Base-by-base conservation (phyloP, 2,329 filamentous ascomycete genomes). In the Ophiostoma piceae region DNA sequence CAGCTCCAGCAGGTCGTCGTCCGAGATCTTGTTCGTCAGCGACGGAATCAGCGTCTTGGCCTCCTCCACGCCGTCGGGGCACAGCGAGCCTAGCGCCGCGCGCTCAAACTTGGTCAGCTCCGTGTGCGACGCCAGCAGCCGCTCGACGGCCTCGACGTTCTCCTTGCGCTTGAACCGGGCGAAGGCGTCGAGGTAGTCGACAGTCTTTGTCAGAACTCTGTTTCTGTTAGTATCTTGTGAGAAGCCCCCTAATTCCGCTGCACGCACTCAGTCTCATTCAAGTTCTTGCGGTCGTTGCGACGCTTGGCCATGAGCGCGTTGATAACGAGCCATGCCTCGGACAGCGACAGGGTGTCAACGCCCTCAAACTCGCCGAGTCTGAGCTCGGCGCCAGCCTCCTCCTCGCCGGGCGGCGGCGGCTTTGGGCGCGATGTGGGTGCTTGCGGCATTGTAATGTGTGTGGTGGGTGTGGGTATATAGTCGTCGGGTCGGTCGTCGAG, bases 31-130 rank as follows among this genome's bases (percentile, higher is more conserved):
- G 79, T 93, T 89, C 75, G 89, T 85, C 67, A 99, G 80, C 70
- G 87, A 97, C 0, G 95, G 96, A 73, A 99, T 96, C 71, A 99
- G 85, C 9, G 92, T 97, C 82, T 97, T 97, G 72, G 95, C 95
- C 81, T 99, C 96, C 77, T 99, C 95, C 71, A 92, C 90, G 64
- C 89, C 90, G 76, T 96, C 94, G 78, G 94, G 97, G 80, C 93
- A 97, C 54, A 99, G 84, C 41, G 92, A 96, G 43, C 93, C 94
- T 73, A 98, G 84, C 81, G 97, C 92, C 64, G 92, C 94, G 76
- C 92, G 88, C 85, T 99, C 95, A 78, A 98, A 98, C 79, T 93
- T 91, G 76, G 92, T 91, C 75, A 99, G 83, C 78, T 92, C 88
- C 73, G 88, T 87, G 77, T 92, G 90, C 71, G 90, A 87, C 74